Evolutionary conservation across 306 rosid genomes (phyloP).

Genomic region (Nissolia schottii): DNA sequence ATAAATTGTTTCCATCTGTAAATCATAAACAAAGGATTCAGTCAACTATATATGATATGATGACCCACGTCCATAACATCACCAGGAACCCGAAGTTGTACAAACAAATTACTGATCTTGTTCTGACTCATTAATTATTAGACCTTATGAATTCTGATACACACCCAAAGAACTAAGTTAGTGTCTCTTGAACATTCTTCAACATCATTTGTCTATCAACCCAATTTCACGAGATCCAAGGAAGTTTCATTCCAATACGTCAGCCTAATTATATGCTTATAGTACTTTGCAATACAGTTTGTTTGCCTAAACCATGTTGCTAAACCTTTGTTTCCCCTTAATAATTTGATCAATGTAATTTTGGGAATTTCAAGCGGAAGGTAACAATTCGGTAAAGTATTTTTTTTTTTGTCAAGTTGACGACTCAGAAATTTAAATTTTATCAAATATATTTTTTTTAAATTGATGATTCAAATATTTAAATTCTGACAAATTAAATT

Average conservation of each 20-base stretch:
- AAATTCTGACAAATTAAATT: too few relatives aligned
- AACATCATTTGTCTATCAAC: background rate
- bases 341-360: too few relatives aligned
- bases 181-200: background rate
- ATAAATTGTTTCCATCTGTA: background rate
- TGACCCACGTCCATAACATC: background rate
- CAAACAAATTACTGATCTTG: background rate
- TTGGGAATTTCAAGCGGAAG: too few relatives aligned
- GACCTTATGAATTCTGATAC: too few relatives aligned
- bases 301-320: too few relatives aligned
- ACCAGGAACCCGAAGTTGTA: background rate
- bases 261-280: slow-evolving; percentile 1
- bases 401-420: too few relatives aligned
- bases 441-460: too few relatives aligned
- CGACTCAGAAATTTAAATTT: too few relatives aligned
- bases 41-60: background rate
- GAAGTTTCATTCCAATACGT: background rate
- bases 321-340: too few relatives aligned
- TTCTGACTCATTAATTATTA: background rate
- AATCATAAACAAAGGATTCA: background rate
- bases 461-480: too few relatives aligned
- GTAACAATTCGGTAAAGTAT: too few relatives aligned
- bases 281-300: background rate
- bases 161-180: too few relatives aligned
- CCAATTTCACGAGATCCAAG: background rate